Conservation (phyloP, 2,329 filamentous ascomycete genomes). For the Periconia digitata region DNA sequence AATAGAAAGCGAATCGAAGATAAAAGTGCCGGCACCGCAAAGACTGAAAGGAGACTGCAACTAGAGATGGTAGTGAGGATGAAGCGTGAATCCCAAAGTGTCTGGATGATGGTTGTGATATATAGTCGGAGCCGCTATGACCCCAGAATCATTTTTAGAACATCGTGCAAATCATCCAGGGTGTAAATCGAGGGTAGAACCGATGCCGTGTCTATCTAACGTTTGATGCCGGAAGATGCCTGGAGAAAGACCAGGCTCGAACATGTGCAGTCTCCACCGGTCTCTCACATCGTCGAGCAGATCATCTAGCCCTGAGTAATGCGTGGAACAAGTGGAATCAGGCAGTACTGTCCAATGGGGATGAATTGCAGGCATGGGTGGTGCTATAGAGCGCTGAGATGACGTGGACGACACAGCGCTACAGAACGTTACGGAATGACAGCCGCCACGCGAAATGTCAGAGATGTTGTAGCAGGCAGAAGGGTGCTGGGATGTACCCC, state of each 20-base stretch:
- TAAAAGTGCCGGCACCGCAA: slow-evolving; percentile 35
- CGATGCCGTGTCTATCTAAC: slow-evolving; percentile 37
- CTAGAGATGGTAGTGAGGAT: slow-evolving; percentile 15
- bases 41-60: slow-evolving; percentile 13
- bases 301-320: slow-evolving; percentile 18
- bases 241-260: slow-evolving; percentile 22
- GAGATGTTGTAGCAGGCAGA: slow-evolving; percentile 38
- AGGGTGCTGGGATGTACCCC: slow-evolving; percentile 20
- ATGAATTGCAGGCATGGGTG: slow-evolving; percentile 37
- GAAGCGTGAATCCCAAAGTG: slow-evolving; percentile 5
- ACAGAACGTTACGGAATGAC: slow-evolving; percentile 20
- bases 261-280: slow-evolving; percentile 22
- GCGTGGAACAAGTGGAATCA: slow-evolving; percentile 19
- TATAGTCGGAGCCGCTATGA: slow-evolving; percentile 12
- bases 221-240: slow-evolving; percentile 37
- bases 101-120: slow-evolving; percentile 3
- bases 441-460: slow-evolving; percentile 35
- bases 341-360: slow-evolving; percentile 21
- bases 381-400: slow-evolving; percentile 15
- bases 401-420: slow-evolving; percentile 22
- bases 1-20: slow-evolving; percentile 14
- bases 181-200: slow-evolving; percentile 22
- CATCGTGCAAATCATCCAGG: slow-evolving; percentile 15
- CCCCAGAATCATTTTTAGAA: slow-evolving; percentile 12
- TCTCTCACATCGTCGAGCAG: slow-evolving; percentile 31